Conservation (phyloP, 2,329 filamentous ascomycete species). For the Aspergillus luchuensis region DNA sequence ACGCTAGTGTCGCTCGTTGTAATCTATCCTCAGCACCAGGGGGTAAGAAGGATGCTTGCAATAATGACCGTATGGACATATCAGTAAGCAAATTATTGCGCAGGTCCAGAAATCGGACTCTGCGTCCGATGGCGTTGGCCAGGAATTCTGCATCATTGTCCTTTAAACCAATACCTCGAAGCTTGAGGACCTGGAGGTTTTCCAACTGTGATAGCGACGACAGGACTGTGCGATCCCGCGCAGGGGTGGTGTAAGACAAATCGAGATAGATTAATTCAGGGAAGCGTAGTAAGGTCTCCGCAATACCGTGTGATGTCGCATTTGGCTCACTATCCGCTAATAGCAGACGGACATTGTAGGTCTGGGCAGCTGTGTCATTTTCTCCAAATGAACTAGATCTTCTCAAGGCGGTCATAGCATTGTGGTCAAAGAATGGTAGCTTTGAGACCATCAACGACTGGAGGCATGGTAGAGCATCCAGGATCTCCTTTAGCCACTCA, state of each 20-base stretch:
- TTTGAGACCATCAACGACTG: conserved; percentile 62
- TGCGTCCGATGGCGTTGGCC: conserved; percentile 53
- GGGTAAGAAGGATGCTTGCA: conserved; percentile 54
- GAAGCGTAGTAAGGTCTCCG: conserved; percentile 55
- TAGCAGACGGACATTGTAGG: conserved; percentile 57
- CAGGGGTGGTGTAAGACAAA: conserved; percentile 56
- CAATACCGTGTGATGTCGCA: conserved; percentile 57
- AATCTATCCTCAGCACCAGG: conserved; percentile 10
- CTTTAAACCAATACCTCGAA: conserved; percentile 56
- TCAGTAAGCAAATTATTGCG: conserved; percentile 61
- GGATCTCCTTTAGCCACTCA: conserved; percentile 61
- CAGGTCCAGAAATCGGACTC: conserved; percentile 59
- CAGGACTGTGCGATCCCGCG: conserved; percentile 53
- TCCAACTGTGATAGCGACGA: conserved; percentile 49
- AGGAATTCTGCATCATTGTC: conserved; percentile 57
- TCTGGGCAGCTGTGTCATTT: conserved; percentile 14
- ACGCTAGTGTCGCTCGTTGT: conserved; percentile 4
- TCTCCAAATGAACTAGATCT: conserved; percentile 21
- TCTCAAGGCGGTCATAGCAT: conserved; percentile 55
- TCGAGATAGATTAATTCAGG: conserved; percentile 60
- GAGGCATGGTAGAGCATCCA: conserved; percentile 59
- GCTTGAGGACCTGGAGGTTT: conserved; percentile 59
- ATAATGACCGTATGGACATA: conserved; percentile 52
- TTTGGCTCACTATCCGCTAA: conserved; percentile 61
- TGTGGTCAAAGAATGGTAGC: conserved; percentile 64